phyloP scores from a whole-genome alignment of 176 grass and related monocot species.

The Oryza officinalis region DNA sequence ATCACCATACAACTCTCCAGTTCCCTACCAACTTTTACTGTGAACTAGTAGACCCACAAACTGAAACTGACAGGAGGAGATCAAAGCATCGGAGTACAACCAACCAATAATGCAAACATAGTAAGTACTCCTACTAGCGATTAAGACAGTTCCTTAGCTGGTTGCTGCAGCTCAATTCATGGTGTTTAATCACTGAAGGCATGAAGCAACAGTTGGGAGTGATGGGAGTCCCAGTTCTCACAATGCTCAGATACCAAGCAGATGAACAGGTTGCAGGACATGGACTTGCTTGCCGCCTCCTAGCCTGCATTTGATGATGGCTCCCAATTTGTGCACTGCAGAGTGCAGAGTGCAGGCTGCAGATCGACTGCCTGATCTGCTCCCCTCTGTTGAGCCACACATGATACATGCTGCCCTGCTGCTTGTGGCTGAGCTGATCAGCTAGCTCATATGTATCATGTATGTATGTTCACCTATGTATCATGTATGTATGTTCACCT shows the following conservation, averaged over 20 bases:
- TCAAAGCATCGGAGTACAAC: not conserved
- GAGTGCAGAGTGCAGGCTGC: not conserved
- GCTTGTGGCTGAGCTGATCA: not conserved
- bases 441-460: not conserved
- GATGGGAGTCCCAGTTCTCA: not conserved
- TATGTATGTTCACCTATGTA: not conserved
- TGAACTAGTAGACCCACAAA: not conserved
- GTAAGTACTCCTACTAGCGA: not conserved
- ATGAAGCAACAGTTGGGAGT: not conserved
- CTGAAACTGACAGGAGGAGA: not conserved
- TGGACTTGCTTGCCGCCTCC: not conserved
- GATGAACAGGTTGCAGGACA: not conserved
- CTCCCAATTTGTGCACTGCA: not conserved
- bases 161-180: not conserved
- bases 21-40: not conserved
- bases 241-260: not conserved
- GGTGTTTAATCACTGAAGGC: not conserved
- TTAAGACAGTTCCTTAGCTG: not conserved
- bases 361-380: not conserved
- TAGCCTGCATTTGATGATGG: conserved; percentile 1
- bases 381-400: not conserved
- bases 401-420: conserved; percentile 15
- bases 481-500: not conserved
- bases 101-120: not conserved
- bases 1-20: not conserved